Percentiles rank a stretch among this genome's conserved stretches.
phyloP scores from a whole-genome alignment of 495 filamentous ascomycete species.

The Neurospora sp. region DNA sequence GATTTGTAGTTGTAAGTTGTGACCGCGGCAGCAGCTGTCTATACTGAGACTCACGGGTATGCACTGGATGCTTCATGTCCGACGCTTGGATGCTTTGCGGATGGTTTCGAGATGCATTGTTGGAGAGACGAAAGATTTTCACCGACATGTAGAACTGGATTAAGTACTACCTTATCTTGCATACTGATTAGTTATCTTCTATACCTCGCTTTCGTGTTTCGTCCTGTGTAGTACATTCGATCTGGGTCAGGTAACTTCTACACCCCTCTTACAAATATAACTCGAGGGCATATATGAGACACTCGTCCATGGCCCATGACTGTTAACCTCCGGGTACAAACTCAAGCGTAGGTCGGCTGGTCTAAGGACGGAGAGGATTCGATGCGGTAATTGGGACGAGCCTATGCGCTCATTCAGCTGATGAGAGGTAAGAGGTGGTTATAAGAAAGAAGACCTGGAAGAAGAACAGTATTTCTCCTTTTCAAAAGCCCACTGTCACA shows the following conservation, averaged over 20 bases:
- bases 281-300: neutral
- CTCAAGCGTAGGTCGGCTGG: neutral
- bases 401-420: neutral
- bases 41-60: too few relatives aligned
- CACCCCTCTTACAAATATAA: neutral
- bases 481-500: too few relatives aligned
- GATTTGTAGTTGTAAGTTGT: too few relatives aligned
- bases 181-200: too few relatives aligned
- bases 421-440: neutral
- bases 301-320: neutral
- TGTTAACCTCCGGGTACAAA: neutral
- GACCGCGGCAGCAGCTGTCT: too few relatives aligned
- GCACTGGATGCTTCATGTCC: too few relatives aligned
- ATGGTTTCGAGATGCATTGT: too few relatives aligned
- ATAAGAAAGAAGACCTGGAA: neutral
- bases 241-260: neutral
- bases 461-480: neutral
- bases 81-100: too few relatives aligned
- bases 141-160: too few relatives aligned
- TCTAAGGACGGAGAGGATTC: neutral
- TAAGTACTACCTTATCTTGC: too few relatives aligned
- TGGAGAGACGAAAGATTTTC: too few relatives aligned
- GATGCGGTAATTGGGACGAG: neutral
- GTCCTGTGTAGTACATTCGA: neutral
- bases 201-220: neutral